Evolutionary conservation across 257 asterid species (phyloP), one percentile per base, ranked within the genome.

Genomic region (Knoxia roxburghii): DNA sequence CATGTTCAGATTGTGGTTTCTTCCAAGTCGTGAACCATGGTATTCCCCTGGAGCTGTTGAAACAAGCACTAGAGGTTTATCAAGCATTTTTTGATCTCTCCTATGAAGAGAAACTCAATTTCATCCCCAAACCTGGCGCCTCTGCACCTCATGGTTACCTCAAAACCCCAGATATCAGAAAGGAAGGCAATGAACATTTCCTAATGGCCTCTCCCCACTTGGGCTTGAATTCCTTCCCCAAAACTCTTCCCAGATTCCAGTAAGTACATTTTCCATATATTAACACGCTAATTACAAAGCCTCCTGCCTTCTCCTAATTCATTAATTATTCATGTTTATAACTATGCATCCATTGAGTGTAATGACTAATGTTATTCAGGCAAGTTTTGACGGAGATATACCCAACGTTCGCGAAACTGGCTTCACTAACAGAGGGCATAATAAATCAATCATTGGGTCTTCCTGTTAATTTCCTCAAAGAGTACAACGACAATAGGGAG

Each of bases 21-120:
- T 85, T 85, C 54, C 81, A 69, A 51, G 76, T 52, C 0, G 26
- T 72, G 41, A 83, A 79, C 77, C 88, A 83, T 54, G 86, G 85
- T 13, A 70, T 78, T 48, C 82, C 88, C 7, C 50, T 71, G 10
- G 80, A 72, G 26, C 70, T 85, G 6, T 48, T 85, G 82, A 78
- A 49, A 68, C 78, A 78, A 72, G 77, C 81, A 69, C 33, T 82
- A 56, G 72, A 73, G 62, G 80, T 69, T 3, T 57, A 75, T 4
- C 54, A 69, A 61, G 14, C 50, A 0, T 85, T 82, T 68, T 80
- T 85, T 2, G 77, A 43, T 17, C 46, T 65, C 24, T 64, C 85
- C 0, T 68, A 50, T n/a, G 83, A 78, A 26, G 83, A 76, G 67
- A 85, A 85, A 77, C 18, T 72, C 35, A 67, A 69, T 14, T 70